A percentile compares a stretch with the other conserved stretches of the same genome.
phyloP scores from a whole-genome alignment of 192 early-diverging fungal species.

The Linnemannia exigua region DNA sequence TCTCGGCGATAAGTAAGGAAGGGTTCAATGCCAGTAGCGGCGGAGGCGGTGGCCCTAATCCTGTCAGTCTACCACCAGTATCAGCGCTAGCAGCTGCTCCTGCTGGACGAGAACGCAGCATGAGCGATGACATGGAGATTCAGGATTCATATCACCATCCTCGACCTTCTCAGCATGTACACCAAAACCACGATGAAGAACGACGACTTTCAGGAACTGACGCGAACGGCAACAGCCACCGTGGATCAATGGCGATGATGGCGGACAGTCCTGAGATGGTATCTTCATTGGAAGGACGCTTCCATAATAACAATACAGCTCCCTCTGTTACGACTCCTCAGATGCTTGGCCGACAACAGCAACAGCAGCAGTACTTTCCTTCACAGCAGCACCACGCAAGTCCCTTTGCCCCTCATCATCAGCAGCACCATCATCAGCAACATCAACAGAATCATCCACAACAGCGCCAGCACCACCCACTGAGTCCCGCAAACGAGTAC shows the following conservation, averaged over 20 bases:
- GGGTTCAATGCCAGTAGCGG: not conserved
- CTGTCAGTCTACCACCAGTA: slow-evolving; percentile 9
- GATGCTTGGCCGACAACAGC: not conserved
- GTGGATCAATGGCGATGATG: slow-evolving; percentile 10
- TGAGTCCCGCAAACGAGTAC: slow-evolving; percentile 3
- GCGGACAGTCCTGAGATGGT: slow-evolving; percentile 16
- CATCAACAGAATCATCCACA: not conserved
- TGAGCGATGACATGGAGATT: slow-evolving; percentile 25
- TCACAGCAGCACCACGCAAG: not conserved
- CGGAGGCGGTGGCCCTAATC: not conserved
- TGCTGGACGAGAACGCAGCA: not conserved
- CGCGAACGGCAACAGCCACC: not conserved
- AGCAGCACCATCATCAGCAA: slow-evolving; percentile 1
- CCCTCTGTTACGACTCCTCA: slow-evolving; percentile 4
- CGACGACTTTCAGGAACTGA: slow-evolving; percentile 3
- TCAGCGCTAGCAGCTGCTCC: not conserved
- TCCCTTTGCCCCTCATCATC: not conserved
- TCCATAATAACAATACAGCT: not conserved
- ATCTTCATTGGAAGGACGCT: not conserved
- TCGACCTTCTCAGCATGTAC: not conserved
- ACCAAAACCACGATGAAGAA: slow-evolving; percentile 11
- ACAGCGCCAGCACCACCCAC: not conserved
- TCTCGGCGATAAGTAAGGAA: not conserved
- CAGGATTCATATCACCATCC: slow-evolving; percentile 25
- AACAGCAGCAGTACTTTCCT: not conserved